These are phyloP conservation scores for Apiospora saccharicola DNA, from an alignment of 2,329 filamentous ascomycete genomes.

Conservation along the genomic window DNA sequence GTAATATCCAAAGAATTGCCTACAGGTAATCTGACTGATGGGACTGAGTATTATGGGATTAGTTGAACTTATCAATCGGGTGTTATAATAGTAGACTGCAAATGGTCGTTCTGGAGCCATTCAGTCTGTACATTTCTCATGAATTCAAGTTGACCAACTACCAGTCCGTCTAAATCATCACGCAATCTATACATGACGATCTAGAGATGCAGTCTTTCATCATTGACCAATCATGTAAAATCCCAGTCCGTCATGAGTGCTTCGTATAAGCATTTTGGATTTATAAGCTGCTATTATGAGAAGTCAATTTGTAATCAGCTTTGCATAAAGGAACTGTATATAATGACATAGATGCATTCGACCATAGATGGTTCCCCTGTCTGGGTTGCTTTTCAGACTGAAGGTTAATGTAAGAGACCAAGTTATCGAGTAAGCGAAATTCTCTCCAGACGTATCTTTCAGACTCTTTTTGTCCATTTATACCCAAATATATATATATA, in stretches of 20 bases:
- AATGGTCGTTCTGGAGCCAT: background rate
- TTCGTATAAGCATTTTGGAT: background rate
- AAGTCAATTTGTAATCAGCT: slow-evolving; percentile 2
- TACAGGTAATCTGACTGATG: too few species aligned
- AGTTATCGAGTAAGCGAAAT: background rate
- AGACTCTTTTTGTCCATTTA: too few species aligned
- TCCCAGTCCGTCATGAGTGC: too few species aligned
- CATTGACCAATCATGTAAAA: background rate
- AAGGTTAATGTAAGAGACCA: background rate
- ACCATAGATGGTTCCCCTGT: background rate
- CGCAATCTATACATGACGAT: background rate
- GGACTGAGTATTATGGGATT: too few species aligned
- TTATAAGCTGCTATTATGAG: background rate
- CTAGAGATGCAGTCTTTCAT: background rate
- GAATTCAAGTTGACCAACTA: background rate
- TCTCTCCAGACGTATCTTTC: too few species aligned
- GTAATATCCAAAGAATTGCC: background rate
- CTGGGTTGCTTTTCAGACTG: background rate
- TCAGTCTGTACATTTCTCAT: background rate
- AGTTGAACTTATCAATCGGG: background rate
- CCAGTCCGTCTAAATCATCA: background rate
- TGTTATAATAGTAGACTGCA: background rate
- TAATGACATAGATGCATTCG: background rate
- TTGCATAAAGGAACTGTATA: background rate
- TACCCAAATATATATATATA: too few species aligned